A percentile compares a stretch with the other conserved stretches of the same genome.
phyloP scores from a whole-genome alignment of 331 rosid species.

The Cucumis variabilis region DNA sequence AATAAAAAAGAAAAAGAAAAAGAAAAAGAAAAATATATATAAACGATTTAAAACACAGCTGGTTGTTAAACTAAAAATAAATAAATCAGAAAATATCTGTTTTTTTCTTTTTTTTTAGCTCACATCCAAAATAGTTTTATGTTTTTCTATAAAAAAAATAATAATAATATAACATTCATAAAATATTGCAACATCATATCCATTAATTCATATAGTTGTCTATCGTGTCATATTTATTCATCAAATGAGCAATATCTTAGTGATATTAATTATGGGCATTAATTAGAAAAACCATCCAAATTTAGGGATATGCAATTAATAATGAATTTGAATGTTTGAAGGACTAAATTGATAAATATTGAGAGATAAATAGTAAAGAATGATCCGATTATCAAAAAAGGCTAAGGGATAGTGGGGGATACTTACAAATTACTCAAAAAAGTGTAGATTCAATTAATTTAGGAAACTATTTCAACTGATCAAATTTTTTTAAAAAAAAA shows the following conservation, averaged over 20 bases:
- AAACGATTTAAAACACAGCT: too few relatives aligned
- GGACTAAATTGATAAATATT: background rate
- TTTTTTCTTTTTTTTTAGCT: too few relatives aligned
- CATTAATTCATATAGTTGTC: background rate
- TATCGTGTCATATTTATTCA: background rate
- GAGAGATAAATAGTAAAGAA: background rate
- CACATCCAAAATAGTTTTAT: background rate
- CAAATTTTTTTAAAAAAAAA: background rate
- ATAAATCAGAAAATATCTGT: too few relatives aligned
- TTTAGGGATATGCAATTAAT: background rate
- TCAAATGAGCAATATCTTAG: background rate
- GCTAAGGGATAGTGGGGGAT: background rate
- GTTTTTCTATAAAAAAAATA: too few relatives aligned
- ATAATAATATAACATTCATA: background rate
- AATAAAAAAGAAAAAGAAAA: too few relatives aligned
- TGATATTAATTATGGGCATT: background rate
- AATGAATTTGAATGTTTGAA: too few relatives aligned
- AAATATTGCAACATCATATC: background rate
- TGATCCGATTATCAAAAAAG: background rate
- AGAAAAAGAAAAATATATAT: too few relatives aligned
- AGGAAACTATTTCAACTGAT: background rate
- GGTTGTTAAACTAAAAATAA: too few relatives aligned
- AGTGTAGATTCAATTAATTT: background rate
- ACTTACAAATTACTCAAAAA: constrained; percentile 12
- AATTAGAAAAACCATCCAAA: background rate